A percentile compares a stretch with the other conserved stretches of the same genome.
phyloP scores from a whole-genome alignment of 1,139 yeast species.

The Pichia inconspicua region DNA sequence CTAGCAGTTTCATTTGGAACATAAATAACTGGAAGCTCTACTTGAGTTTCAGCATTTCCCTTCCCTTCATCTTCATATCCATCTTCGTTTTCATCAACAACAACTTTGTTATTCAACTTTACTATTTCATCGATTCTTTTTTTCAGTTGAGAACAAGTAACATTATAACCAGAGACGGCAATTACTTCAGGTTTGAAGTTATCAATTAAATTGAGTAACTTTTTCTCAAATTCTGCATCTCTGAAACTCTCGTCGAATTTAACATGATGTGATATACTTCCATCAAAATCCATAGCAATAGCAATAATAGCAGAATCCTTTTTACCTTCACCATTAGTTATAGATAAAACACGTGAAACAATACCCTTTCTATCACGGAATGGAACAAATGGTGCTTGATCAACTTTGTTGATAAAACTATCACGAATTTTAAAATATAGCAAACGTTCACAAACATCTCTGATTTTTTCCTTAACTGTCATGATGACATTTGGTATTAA shows the following conservation, averaged over 20 bases:
- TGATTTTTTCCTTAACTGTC: constrained; percentile 76
- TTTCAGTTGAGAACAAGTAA: constrained; percentile 55
- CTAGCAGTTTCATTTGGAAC: constrained; percentile 93
- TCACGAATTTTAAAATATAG: constrained; percentile 65
- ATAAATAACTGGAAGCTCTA: constrained; percentile 43
- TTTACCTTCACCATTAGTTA: constrained; percentile 83
- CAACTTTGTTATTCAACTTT: constrained; percentile 46
- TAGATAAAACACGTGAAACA: constrained; percentile 72
- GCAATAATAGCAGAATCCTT: constrained; percentile 83
- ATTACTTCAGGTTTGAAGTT: constrained; percentile 73
- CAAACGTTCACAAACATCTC: constrained; percentile 67
- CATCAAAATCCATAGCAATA: constrained; percentile 68
- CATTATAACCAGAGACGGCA: constrained; percentile 83
- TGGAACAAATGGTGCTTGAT: constrained; percentile 92
- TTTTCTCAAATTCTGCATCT: constrained; percentile 49
- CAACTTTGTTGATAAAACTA: constrained; percentile 60
- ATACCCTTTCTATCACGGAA: constrained; percentile 71
- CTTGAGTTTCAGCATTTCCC: constrained; percentile 34
- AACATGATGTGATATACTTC: constrained; percentile 66
- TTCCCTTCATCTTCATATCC: constrained; percentile 29
- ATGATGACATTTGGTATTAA: constrained; percentile 61
- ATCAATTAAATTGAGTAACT: constrained; percentile 47
- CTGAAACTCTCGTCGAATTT: constrained; percentile 61
- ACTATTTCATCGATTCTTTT: constrained; percentile 54
- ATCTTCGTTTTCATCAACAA: constrained; percentile 25